phyloP scores from a whole-genome alignment of 345 rosid genomes.

The Arabis alpina region DNA sequence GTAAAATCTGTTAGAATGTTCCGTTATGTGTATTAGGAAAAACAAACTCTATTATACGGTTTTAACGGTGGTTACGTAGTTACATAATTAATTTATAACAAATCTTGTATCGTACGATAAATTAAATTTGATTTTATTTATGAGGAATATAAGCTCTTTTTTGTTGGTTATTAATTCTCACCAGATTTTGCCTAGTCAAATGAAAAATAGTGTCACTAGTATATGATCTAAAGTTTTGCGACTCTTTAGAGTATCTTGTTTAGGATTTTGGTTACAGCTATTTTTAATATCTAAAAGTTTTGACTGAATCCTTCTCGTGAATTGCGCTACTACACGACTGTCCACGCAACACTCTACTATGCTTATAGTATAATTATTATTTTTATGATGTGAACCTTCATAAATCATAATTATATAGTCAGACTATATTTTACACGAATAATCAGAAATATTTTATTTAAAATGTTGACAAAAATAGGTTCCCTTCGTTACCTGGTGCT shows the following conservation, averaged over 20 bases:
- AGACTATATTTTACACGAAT: constrained; percentile 7
- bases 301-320: constrained; percentile 43
- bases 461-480: constrained; percentile 11
- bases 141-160: not conserved
- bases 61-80: too few species aligned
- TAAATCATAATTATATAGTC: constrained; percentile 2
- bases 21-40: too few species aligned
- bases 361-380: not conserved
- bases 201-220: constrained; percentile 41
- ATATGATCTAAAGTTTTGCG: constrained; percentile 31
- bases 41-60: not conserved
- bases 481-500: constrained; percentile 2
- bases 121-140: not conserved
- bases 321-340: constrained; percentile 30
- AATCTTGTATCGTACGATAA: not conserved
- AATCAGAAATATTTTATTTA: not conserved
- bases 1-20: not conserved
- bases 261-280: constrained; percentile 37
- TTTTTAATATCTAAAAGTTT: constrained; percentile 25
- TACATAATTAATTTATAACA: too few species aligned
- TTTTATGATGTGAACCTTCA: constrained; percentile 16
- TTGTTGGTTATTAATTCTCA: not conserved
- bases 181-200: constrained; percentile 40
- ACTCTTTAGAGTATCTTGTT: constrained; percentile 24
- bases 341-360: constrained; percentile 27